These are phyloP conservation scores for Scheffersomyces parashehatae DNA, from an alignment of 1,139 yeast species.

Conservation along the genomic window DNA sequence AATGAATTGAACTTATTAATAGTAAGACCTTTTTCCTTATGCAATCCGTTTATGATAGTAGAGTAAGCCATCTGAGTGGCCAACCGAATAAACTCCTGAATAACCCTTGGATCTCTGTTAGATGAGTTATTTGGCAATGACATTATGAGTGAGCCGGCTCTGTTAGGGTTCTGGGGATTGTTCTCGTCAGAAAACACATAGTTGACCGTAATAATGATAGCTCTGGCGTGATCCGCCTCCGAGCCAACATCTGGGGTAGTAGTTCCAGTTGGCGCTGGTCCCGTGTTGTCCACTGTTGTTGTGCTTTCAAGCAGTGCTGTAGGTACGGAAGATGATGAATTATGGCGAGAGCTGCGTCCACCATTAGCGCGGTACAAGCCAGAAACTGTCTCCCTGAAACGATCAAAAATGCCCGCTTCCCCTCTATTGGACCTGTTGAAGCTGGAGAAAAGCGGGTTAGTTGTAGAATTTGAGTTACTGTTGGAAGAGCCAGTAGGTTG, in stretches of 20 bases:
- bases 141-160: constrained; percentile 58
- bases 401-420: constrained; percentile 14
- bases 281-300: neutral
- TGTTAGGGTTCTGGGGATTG: constrained; percentile 40
- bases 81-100: constrained; percentile 58
- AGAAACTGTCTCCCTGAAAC: constrained; percentile 16
- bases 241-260: constrained; percentile 1
- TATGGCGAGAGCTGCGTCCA: neutral
- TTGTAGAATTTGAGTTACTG: neutral
- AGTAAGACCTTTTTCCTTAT: constrained; percentile 51
- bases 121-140: constrained; percentile 66
- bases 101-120: constrained; percentile 52
- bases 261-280: constrained; percentile 1
- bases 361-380: constrained; percentile 7
- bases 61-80: constrained; percentile 73
- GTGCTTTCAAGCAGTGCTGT: constrained; percentile 1
- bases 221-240: constrained; percentile 12
- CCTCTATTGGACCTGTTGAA: constrained; percentile 5
- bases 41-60: constrained; percentile 50
- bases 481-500: neutral
- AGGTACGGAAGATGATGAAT: neutral
- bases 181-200: constrained; percentile 47
- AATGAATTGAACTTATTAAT: constrained; percentile 52
- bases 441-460: neutral
- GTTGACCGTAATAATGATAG: constrained; percentile 47